phyloP scores from a whole-genome alignment of 1,284 basidiomycete genomes.

The Boletus sp. region DNA sequence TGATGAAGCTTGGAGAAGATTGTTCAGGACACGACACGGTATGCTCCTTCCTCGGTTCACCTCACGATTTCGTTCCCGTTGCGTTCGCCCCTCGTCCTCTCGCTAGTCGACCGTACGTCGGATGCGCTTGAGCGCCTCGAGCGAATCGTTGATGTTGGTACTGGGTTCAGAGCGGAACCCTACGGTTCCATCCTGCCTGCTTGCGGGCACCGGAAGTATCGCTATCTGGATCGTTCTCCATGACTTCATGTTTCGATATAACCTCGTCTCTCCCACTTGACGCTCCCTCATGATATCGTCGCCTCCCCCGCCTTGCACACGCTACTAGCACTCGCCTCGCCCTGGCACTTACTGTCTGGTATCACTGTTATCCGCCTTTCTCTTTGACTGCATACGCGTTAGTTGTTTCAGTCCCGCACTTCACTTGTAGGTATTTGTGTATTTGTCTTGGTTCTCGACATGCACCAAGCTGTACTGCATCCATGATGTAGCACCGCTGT shows the following conservation, averaged over 20 bases:
- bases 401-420: slow-evolving; percentile 24
- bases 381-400: slow-evolving; percentile 21
- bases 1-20: slow-evolving; percentile 21
- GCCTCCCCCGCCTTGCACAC: slow-evolving; percentile 10
- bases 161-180: slow-evolving; percentile 8
- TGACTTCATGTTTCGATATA: slow-evolving; percentile 4
- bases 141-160: slow-evolving; percentile 7
- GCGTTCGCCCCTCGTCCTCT: slow-evolving; percentile 25
- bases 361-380: slow-evolving; percentile 24
- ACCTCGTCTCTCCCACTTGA: slow-evolving; percentile 7
- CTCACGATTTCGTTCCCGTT: slow-evolving; percentile 7
- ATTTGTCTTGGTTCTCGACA: slow-evolving; percentile 28
- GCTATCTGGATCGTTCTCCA: slow-evolving; percentile 3
- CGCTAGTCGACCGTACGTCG: slow-evolving; percentile 31
- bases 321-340: slow-evolving; percentile 15
- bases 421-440: slow-evolving; percentile 34
- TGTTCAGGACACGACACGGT: slow-evolving; percentile 8
- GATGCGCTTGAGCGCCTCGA: slow-evolving; percentile 27
- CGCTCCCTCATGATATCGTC: not conserved
- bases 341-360: slow-evolving; percentile 26
- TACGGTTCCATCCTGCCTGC: slow-evolving; percentile 17
- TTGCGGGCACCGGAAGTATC: slow-evolving; percentile 25
- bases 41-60: not conserved
- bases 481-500: slow-evolving; percentile 30
- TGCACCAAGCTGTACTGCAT: slow-evolving; percentile 32